These are phyloP conservation scores for Plasmopara halstedii DNA, from an alignment of 352 stramenopile species.

Conservation along the genomic window DNA sequence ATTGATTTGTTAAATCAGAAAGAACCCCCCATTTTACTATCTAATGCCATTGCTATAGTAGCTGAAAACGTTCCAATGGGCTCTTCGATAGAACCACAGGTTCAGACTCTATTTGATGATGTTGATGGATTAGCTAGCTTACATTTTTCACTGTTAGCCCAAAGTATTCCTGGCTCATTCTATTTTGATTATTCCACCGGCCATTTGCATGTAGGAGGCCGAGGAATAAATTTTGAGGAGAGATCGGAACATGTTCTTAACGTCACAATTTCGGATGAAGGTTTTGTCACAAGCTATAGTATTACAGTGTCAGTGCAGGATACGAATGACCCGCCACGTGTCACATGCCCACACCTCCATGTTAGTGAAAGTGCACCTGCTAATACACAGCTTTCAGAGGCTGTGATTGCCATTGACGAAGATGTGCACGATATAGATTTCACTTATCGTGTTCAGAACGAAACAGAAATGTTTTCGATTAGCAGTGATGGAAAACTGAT, in stretches of 20 bases:
- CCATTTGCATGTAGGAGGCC: constrained; percentile 22
- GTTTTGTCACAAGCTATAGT: constrained; percentile 3
- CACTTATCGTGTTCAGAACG: constrained; percentile 14
- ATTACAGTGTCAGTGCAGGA: constrained; percentile 8
- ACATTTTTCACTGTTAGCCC: constrained; percentile 20
- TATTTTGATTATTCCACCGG: constrained; percentile 36
- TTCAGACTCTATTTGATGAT: constrained; percentile 13
- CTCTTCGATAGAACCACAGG: constrained; percentile 2
- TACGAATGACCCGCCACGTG: constrained; percentile 16
- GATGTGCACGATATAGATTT: constrained; percentile 11
- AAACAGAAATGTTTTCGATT: constrained; percentile 23
- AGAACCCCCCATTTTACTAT: constrained; percentile 8
- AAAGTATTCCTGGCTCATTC: constrained; percentile 32
- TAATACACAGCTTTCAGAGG: constrained; percentile 4
- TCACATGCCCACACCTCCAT: constrained; percentile 7
- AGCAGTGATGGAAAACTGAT: constrained; percentile 24
- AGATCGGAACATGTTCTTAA: constrained; percentile 4
- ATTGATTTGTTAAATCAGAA: constrained; percentile 16
- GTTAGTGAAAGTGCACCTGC: constrained; percentile 16
- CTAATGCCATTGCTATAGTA: constrained; percentile 2
- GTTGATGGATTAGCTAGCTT: constrained; percentile 13
- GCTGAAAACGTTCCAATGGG: constrained; percentile 11
- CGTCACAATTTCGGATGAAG: constrained; percentile 9
- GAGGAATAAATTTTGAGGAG: constrained; percentile 31
- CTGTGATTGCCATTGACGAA: constrained; percentile 11